phyloP scores from a whole-genome alignment of 2,329 filamentous ascomycete genomes.

The Aspergillus versicolor region DNA sequence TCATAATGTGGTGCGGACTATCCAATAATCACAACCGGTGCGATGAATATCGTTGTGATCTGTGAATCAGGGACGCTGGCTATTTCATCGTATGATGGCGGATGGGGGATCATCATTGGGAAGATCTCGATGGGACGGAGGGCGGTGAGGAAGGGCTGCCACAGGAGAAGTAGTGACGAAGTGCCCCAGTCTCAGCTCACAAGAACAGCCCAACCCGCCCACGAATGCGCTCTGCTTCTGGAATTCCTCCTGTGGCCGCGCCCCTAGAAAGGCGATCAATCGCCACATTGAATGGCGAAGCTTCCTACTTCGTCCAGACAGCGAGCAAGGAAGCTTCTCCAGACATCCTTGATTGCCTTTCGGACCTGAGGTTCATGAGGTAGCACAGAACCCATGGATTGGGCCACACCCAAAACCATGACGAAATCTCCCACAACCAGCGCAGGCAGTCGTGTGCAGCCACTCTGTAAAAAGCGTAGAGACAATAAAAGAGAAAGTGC shows the following conservation, averaged over 20 bases:
- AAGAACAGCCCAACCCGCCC: constrained; percentile 3
- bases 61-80: background rate
- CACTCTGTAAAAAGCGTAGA: background rate
- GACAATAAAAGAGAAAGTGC: background rate
- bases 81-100: background rate
- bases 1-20: constrained; percentile 44
- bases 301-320: background rate
- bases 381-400: constrained; percentile 1
- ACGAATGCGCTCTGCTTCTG: constrained; percentile 2
- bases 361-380: background rate
- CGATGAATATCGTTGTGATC: background rate
- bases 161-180: too few species aligned
- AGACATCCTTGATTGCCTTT: background rate
- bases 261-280: constrained; percentile 3
- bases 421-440: constrained; percentile 15
- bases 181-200: too few species aligned
- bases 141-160: constrained; percentile 19
- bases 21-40: background rate
- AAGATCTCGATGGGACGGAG: background rate
- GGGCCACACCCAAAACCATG: constrained; percentile 12
- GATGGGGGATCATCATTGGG: background rate
- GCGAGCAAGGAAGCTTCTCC: background rate
- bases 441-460: background rate
- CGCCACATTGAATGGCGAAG: background rate
- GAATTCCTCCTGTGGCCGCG: background rate